Base-by-base conservation (phyloP, 148 eudicot genomes). In the Bassia scoparia region DNA sequence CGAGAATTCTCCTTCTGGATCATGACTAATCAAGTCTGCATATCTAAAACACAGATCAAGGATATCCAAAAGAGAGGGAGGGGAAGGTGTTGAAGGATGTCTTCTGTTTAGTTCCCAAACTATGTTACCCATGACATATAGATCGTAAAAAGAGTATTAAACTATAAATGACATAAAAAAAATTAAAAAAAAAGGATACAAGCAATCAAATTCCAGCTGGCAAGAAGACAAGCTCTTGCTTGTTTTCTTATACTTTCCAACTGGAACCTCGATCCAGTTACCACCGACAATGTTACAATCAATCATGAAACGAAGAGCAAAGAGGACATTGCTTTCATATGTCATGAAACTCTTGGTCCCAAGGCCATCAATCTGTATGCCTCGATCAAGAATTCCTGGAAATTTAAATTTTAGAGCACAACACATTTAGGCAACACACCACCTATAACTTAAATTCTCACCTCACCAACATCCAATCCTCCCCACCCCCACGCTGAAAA, bases 251-350 rank as follows among this genome's bases (percentile, higher is more conserved):
- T 87, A 91, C 77, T 89, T 88, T 74, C 91, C 89, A 69, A 70
- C 80, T 58, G 93, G 96, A 76, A 88, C 90, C 80, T 95, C 96
- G 69, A 95, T 87, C 98, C 98, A 95, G 74, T 95, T 95, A 43
- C 98, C 98, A 73, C 98, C 98, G 74, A 89, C 97, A 71, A 95
- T 83, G 54, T 87, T 86, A 87, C 98, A 89, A 74, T 95, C 98
- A 62, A 95, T 87, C 98, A 95, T 95, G 86, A 95, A 91, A 48
- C 98, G 97, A 44, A 95, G 96, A 70, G 96, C 96, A 81, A 84
- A 95, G 49, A 89, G 96, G 67, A 95, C 86, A 74, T 91, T 95
- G 82, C 98, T 95, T 74, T 95, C 98, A 69, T 89, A 95, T 13
- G 98, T 95, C 87, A 88, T 71, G 87, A 95, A 95, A 84, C 83